Base-by-base conservation (phyloP, 176 grass and related monocot species). In the Hsuehochloa calcarea region DNA sequence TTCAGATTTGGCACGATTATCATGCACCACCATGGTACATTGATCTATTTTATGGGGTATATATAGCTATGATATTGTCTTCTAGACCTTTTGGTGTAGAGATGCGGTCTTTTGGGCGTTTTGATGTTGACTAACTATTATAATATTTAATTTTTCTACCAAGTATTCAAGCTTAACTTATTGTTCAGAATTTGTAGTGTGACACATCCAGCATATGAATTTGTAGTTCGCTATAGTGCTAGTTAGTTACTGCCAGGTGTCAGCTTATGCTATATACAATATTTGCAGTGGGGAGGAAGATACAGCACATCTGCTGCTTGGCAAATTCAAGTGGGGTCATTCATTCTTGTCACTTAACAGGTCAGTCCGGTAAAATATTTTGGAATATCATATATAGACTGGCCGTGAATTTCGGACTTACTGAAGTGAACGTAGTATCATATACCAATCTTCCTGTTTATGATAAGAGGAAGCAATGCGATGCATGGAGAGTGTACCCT, bases 241-340 rank as follows among this genome's bases (percentile, higher is more conserved):
- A 75, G 68, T 44, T 83, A 6, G 25, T 62, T 70, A 29, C 10
- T 70, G 0, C 26, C 20, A 70, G 20, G 54, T 3, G 8, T 78
- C 51, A 90, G 29, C 74, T 90, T 62, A 74, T 90, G 29, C 20
- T 68, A 1, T 77, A 45, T 79, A 45, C 26, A 65, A 19, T 90
- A 84, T 87, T 89, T 47, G 34, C 89, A 97, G 95, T 70, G 92
- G 95, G 29, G 92, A 95, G 64, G 62, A 93, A 82, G 95, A 97
- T 44, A 91, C 84, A 8, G 95, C 84, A 58, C 68, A 95, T 69
- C 85, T 87, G 49, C 70, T 97, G 38, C 90, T 97, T 70, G 87
- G 79, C 9, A 97, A 97, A 91, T 97, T 97, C 80, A 97, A 97
- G 75, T 97, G 95, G 95, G 95, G 95, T 35, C 95, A 97, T 29